A percentile compares a stretch with the other conserved stretches of the same genome.
Conservation (phyloP, 1,284 basidiomycete genomes). For the Sanghuangporus sanghuang region DNA sequence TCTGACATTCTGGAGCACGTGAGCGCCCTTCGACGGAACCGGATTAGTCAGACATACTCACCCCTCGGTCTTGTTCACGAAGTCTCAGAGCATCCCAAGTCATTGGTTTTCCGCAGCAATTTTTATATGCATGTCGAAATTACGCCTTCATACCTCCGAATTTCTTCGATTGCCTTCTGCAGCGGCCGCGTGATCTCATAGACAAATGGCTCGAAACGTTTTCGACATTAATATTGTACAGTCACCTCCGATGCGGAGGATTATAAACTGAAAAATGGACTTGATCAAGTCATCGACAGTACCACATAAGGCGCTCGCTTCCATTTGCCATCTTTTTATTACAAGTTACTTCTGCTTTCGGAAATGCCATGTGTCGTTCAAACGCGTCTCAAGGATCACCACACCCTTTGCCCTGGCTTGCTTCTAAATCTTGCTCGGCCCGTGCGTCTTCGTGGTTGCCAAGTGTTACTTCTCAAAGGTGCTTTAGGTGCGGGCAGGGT, state of each 20-base stretch:
- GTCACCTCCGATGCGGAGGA: too few species aligned
- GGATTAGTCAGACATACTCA: not conserved
- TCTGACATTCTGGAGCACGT: not conserved
- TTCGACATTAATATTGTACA: too few species aligned
- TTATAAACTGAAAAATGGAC: too few species aligned
- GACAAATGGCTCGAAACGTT: not conserved
- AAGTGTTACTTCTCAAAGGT: not conserved
- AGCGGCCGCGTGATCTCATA: not conserved
- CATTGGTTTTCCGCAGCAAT: not conserved
- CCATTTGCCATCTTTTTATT: too few species aligned
- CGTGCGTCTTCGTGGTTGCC: not conserved
- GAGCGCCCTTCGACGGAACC: not conserved
- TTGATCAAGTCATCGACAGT: too few species aligned
- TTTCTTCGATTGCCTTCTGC: not conserved
- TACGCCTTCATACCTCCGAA: not conserved
- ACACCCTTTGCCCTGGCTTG: not conserved
- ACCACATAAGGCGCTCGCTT: too few species aligned
- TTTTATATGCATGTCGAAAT: not conserved
- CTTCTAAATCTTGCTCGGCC: not conserved
- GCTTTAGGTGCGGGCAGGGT: not conserved
- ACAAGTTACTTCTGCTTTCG: too few species aligned
- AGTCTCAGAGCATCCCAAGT: too few species aligned
- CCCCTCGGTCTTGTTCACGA: too few species aligned
- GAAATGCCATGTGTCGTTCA: not conserved
- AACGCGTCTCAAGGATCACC: not conserved